A percentile compares a stretch with the other conserved stretches of the same genome.
Conservation (phyloP, 495 filamentous ascomycete species). For the Aspergillus kassunensis region DNA sequence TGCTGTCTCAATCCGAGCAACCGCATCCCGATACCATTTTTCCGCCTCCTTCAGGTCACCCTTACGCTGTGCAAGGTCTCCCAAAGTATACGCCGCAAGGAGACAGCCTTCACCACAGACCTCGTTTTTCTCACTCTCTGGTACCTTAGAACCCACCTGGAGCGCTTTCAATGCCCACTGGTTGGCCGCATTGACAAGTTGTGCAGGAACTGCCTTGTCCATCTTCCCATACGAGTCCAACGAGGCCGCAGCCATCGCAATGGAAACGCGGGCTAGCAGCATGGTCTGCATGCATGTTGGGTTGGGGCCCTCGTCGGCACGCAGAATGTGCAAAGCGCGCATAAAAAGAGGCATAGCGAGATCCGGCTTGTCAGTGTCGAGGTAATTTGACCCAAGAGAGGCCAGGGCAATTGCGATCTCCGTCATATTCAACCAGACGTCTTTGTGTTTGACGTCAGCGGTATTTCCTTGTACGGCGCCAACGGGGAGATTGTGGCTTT, state of each 20-base stretch:
- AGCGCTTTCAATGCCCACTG: slow-evolving; percentile 77
- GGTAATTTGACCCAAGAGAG: slow-evolving; percentile 70
- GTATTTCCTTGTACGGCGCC: slow-evolving; percentile 30
- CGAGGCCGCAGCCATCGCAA: slow-evolving; percentile 31
- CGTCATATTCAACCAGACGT: slow-evolving; percentile 68
- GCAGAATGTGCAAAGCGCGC: slow-evolving; percentile 65
- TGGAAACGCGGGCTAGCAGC: slow-evolving; percentile 43
- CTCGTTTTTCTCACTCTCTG: slow-evolving; percentile 57
- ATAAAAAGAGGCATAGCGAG: slow-evolving; percentile 86
- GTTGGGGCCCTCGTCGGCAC: slow-evolving; percentile 33
- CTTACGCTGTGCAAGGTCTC: slow-evolving; percentile 70
- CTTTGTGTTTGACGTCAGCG: slow-evolving; percentile 57
- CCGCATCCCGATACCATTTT: slow-evolving; percentile 54
- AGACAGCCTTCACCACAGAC: slow-evolving; percentile 87
- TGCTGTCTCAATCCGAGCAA: slow-evolving; percentile 56
- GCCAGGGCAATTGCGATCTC: slow-evolving; percentile 68
- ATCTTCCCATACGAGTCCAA: slow-evolving; percentile 32
- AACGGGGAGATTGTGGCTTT: slow-evolving; percentile 52
- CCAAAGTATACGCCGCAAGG: slow-evolving; percentile 80
- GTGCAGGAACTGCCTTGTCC: slow-evolving; percentile 46
- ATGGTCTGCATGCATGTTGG: slow-evolving; percentile 69
- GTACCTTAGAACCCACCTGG: slow-evolving; percentile 51
- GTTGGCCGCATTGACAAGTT: slow-evolving; percentile 56
- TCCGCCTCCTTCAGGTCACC: slow-evolving; percentile 61
- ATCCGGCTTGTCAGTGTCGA: slow-evolving; percentile 61